Conservation (phyloP, 352 stramenopile species). For the Albugo candida region DNA sequence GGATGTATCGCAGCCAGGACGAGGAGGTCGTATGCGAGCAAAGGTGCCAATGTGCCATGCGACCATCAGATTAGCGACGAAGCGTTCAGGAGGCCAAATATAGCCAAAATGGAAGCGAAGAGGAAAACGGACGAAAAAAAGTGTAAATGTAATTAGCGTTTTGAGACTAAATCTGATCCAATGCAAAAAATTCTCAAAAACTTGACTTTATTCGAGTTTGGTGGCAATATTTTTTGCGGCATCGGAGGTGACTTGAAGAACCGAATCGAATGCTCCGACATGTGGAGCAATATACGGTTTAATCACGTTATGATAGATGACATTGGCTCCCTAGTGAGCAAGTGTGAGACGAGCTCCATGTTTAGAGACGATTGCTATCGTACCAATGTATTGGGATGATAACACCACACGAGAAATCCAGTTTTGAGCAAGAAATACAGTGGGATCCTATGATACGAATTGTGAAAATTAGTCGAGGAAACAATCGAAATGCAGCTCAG, state of each 20-base stretch:
- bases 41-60: conserved; percentile 69
- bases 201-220: too few species aligned
- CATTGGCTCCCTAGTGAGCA: conserved; percentile 29
- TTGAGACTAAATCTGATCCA: too few species aligned
- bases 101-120: too few species aligned
- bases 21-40: conserved; percentile 35
- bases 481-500: neutral
- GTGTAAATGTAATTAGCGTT: too few species aligned
- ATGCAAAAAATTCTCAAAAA: too few species aligned
- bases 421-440: conserved; percentile 82
- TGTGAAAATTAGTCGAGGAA: neutral
- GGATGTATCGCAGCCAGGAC: conserved; percentile 18
- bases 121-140: too few species aligned
- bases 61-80: too few species aligned
- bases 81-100: too few species aligned
- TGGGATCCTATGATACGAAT: conserved; percentile 22
- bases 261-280: conserved; percentile 43
- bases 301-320: conserved; percentile 67
- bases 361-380: neutral
- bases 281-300: conserved; percentile 67
- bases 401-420: conserved; percentile 67
- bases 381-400: conserved; percentile 57
- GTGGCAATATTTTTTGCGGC: too few species aligned
- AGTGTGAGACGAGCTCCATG: too few species aligned
- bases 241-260: too few species aligned